These are phyloP conservation scores for Boletus subluridellus DNA, from an alignment of 1,284 basidiomycete genomes.

Conservation along the genomic window DNA sequence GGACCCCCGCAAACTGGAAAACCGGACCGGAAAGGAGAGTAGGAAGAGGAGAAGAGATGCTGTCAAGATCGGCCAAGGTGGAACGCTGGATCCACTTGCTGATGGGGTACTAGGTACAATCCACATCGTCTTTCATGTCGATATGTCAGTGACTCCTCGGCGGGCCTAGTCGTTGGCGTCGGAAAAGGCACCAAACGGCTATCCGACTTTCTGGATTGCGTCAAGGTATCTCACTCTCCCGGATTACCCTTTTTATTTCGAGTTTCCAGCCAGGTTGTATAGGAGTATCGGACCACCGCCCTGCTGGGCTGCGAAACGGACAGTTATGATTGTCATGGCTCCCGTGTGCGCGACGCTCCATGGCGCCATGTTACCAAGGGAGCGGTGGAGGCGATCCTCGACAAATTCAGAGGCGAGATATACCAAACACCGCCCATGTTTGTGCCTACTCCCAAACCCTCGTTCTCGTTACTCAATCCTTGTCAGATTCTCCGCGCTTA, in stretches of 20 bases:
- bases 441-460: constrained; percentile 30
- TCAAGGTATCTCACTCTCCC: constrained; percentile 60
- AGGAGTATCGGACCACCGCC: constrained; percentile 92
- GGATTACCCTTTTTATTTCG: constrained; percentile 4
- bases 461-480: constrained; percentile 8
- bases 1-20: constrained; percentile 51
- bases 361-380: constrained; percentile 85
- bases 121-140: constrained; percentile 6
- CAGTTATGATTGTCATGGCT: constrained; percentile 88
- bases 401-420: constrained; percentile 84
- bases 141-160: constrained; percentile 10
- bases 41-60: constrained; percentile 43
- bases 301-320: constrained; percentile 94
- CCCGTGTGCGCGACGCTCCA: constrained; percentile 69
- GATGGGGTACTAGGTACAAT: constrained; percentile 79
- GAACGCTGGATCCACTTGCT: constrained; percentile 96
- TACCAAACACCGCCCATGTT: constrained; percentile 90
- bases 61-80: constrained; percentile 87
- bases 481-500: constrained; percentile 89
- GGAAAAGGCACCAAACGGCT: constrained; percentile 90
- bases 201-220: constrained; percentile 81
- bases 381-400: constrained; percentile 66
- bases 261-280: constrained; percentile 20
- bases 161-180: constrained; percentile 75
- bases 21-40: constrained; percentile 39